These are phyloP conservation scores for Lupinus albus DNA, from an alignment of 306 rosid species.

Conservation along the genomic window DNA sequence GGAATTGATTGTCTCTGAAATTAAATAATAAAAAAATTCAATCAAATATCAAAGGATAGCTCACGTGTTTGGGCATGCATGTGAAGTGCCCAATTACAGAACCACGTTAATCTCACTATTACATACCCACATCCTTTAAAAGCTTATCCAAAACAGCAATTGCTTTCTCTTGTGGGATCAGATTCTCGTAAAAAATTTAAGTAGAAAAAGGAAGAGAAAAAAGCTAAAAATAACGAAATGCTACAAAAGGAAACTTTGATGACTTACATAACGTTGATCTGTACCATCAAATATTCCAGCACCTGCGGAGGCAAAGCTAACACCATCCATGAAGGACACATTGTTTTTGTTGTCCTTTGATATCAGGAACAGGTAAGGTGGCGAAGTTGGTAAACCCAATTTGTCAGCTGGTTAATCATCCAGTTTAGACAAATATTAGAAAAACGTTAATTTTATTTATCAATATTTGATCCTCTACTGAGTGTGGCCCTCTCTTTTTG, in stretches of 20 bases:
- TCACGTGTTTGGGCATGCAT: constrained; percentile 37
- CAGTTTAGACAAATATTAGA: not conserved
- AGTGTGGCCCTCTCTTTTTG: too few relatives aligned
- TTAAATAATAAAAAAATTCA: not conserved
- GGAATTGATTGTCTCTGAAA: constrained; percentile 58
- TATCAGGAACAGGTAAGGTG: constrained; percentile 65
- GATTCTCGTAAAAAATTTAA: not conserved
- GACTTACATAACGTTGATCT: too few relatives aligned
- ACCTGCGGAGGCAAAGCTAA: too few relatives aligned
- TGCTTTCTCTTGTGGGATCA: not conserved
- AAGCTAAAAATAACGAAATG: not conserved
- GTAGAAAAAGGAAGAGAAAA: not conserved
- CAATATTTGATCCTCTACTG: too few relatives aligned
- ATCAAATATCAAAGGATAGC: not conserved
- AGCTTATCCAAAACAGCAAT: not conserved
- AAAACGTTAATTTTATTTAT: too few relatives aligned
- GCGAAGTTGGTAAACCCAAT: constrained; percentile 65
- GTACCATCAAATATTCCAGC: too few relatives aligned
- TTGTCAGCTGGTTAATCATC: constrained; percentile 64
- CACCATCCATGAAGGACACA: constrained; percentile 42
- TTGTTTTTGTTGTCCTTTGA: constrained; percentile 45
- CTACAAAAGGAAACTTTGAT: not conserved
- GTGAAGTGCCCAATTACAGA: not conserved
- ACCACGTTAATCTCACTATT: not conserved
- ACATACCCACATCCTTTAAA: not conserved